phyloP scores from a whole-genome alignment of 768 basidiomycete genomes.

The Flagelloscypha sp. region DNA sequence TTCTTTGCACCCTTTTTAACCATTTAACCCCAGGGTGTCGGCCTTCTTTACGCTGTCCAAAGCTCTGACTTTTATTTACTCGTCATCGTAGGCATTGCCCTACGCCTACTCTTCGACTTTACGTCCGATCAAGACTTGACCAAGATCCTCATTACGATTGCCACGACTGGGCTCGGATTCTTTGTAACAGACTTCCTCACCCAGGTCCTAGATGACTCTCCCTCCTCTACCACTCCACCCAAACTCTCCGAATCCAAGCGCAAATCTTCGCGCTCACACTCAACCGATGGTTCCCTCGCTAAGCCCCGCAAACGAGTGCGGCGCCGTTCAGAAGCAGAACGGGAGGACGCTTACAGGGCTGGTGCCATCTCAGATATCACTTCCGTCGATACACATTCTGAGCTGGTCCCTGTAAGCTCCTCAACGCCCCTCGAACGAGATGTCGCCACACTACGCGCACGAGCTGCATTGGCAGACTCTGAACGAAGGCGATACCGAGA shows the following conservation, averaged over 20 bases:
- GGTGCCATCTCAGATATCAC: slow-evolving; percentile 44
- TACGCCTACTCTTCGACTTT: slow-evolving; percentile 61
- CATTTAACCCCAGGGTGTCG: too few relatives aligned
- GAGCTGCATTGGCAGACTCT: slow-evolving; percentile 75
- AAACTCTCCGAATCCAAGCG: slow-evolving; percentile 16
- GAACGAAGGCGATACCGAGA: slow-evolving; percentile 79
- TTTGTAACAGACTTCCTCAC: slow-evolving; percentile 65
- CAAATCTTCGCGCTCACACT: slow-evolving; percentile 7
- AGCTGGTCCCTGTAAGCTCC: slow-evolving; percentile 49
- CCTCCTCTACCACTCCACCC: slow-evolving; percentile 22
- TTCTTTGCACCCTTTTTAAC: too few relatives aligned
- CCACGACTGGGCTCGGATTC: slow-evolving; percentile 63
- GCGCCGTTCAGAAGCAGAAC: slow-evolving; percentile 17
- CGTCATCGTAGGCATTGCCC: slow-evolving; percentile 48
- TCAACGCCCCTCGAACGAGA: slow-evolving; percentile 67
- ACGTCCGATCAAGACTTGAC: slow-evolving; percentile 42
- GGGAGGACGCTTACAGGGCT: slow-evolving; percentile 17
- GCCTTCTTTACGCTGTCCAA: slow-evolving; percentile 58
- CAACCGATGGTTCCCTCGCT: slow-evolving; percentile 10
- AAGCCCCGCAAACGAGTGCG: slow-evolving; percentile 10
- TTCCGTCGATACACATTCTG: slow-evolving; percentile 65
- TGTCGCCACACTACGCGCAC: slow-evolving; percentile 64
- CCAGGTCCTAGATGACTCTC: slow-evolving; percentile 49
- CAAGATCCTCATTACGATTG: slow-evolving; percentile 49
- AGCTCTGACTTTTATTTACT: slow-evolving; percentile 45